phyloP scores from a whole-genome alignment of 139 green algal species.

The Tetradesmus obliquus region DNA sequence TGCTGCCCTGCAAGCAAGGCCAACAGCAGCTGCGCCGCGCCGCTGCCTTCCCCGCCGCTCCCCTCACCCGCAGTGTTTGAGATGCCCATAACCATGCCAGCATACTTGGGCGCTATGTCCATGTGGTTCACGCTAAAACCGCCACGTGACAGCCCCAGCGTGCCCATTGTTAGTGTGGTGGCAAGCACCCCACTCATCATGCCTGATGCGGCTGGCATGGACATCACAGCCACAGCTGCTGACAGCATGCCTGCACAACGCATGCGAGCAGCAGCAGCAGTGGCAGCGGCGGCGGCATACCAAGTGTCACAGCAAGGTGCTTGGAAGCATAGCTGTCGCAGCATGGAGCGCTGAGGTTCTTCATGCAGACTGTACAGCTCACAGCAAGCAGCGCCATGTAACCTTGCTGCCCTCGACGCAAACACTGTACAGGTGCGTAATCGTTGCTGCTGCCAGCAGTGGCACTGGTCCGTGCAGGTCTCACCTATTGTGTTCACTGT shows the following conservation, averaged over 20 bases:
- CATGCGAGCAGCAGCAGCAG: constrained; percentile 19
- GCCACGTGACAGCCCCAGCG: constrained; percentile 84
- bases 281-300: too few relatives aligned
- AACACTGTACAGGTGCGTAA: too few relatives aligned
- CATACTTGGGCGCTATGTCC: constrained; percentile 97
- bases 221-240: constrained; percentile 69
- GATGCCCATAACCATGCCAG: constrained; percentile 96
- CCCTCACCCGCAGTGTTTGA: constrained; percentile 84
- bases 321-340: neutral
- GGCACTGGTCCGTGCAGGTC: neutral
- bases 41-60: neutral
- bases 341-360: neutral
- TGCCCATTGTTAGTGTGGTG: constrained; percentile 66
- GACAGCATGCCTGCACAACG: constrained; percentile 67
- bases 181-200: constrained; percentile 53
- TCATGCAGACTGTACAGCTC: neutral
- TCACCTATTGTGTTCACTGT: constrained; percentile 88
- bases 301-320: too few relatives aligned
- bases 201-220: constrained; percentile 70
- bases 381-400: too few relatives aligned
- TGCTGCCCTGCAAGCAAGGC: neutral
- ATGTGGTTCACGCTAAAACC: constrained; percentile 98
- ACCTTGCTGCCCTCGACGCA: too few relatives aligned
- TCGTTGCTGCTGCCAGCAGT: too few relatives aligned
- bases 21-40: neutral